phyloP scores from a whole-genome alignment of 139 green algal genomes.

The Chlorella sp. region DNA sequence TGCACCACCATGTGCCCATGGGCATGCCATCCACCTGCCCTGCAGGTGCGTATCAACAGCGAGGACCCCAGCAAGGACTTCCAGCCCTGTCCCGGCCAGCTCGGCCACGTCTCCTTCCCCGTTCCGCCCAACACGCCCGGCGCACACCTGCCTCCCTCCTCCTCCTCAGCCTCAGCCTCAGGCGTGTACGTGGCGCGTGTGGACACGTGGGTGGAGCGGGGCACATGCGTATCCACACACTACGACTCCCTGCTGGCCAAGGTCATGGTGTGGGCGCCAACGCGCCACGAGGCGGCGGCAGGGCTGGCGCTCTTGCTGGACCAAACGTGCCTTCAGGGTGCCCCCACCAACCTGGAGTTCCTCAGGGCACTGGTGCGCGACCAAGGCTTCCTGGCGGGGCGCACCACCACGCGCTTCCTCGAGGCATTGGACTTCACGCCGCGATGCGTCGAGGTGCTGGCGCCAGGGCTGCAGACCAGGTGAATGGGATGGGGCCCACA shows the following conservation, averaged over 20 bases:
- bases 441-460: constrained; percentile 54
- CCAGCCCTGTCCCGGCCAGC: constrained; percentile 57
- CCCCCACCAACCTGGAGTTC: constrained; percentile 76
- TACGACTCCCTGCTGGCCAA: constrained; percentile 89
- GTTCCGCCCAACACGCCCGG: too few relatives aligned
- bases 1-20: too few relatives aligned
- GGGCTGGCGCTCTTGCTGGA: constrained; percentile 52
- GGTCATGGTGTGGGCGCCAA: constrained; percentile 70
- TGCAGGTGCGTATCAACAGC: constrained; percentile 58
- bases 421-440: constrained; percentile 56
- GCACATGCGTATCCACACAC: too few relatives aligned
- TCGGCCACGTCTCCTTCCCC: constrained; percentile 49
- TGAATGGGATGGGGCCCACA: too few relatives aligned
- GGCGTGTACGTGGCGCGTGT: too few relatives aligned
- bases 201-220: too few relatives aligned
- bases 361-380: constrained; percentile 39
- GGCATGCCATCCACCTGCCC: too few relatives aligned
- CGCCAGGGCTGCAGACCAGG: constrained; percentile 21
- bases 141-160: too few relatives aligned
- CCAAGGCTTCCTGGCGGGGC: constrained; percentile 36
- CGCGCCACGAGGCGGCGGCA: constrained; percentile 38
- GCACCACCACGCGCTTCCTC: constrained; percentile 74
- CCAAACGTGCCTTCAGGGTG: constrained; percentile 41
- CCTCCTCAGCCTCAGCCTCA: too few relatives aligned
- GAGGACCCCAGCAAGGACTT: constrained; percentile 83